Conservation (phyloP, 352 stramenopile genomes). For the Phytophthora melonis region DNA sequence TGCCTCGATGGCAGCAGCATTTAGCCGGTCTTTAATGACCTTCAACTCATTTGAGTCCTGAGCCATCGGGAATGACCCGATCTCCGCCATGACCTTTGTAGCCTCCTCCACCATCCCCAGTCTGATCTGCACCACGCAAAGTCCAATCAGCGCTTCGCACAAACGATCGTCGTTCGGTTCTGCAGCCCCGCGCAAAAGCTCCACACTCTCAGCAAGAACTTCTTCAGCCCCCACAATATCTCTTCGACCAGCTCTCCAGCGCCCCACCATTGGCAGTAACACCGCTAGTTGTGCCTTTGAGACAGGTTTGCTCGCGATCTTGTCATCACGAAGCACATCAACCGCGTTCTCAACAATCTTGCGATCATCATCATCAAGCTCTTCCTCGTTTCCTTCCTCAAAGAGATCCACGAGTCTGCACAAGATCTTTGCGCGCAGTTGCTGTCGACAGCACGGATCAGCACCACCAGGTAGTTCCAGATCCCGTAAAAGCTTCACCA, state of each 20-base stretch:
- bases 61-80: slow-evolving; percentile 47
- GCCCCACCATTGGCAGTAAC: slow-evolving; percentile 45
- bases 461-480: slow-evolving; percentile 29
- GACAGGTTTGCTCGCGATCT: slow-evolving; percentile 8
- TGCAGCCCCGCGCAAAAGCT: slow-evolving; percentile 24
- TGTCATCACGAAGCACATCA: slow-evolving; percentile 31
- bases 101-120: slow-evolving; percentile 45
- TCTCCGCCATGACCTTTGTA: slow-evolving; percentile 47
- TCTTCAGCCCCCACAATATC: slow-evolving; percentile 40
- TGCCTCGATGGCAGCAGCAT: slow-evolving; percentile 6
- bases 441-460: slow-evolving; percentile 33
- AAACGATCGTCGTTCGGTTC: slow-evolving; percentile 37
- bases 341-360: slow-evolving; percentile 42
- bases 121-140: slow-evolving; percentile 70
- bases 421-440: slow-evolving; percentile 31
- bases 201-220: slow-evolving; percentile 46
- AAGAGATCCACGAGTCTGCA: slow-evolving; percentile 41
- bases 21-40: slow-evolving; percentile 53
- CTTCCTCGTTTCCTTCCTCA: slow-evolving; percentile 27
- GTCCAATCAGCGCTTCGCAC: slow-evolving; percentile 57
- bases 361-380: slow-evolving; percentile 38
- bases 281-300: slow-evolving; percentile 18
- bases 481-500: slow-evolving; percentile 41
- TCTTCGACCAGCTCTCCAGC: slow-evolving; percentile 36
- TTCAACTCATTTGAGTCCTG: slow-evolving; percentile 47